phyloP scores from a whole-genome alignment of 2,329 filamentous ascomycete genomes.

The Penicillium sp. region DNA sequence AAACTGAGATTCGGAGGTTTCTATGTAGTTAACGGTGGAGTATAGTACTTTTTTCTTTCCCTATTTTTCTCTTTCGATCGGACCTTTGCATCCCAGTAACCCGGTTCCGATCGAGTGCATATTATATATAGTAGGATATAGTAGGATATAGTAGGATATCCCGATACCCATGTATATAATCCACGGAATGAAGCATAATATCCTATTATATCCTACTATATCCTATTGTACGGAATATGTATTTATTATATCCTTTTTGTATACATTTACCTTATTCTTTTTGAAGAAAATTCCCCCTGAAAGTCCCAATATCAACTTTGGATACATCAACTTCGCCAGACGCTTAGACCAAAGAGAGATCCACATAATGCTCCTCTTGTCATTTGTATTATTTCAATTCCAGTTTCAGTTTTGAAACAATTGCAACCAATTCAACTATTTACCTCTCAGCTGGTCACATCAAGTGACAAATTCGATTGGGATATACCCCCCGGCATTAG shows the following conservation, averaged over 20 bases:
- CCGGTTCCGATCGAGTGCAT: constrained; percentile 14
- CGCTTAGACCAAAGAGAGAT: background rate
- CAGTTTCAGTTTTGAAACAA: background rate
- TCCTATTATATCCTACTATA: background rate
- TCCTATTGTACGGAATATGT: background rate
- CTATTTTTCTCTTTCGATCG: background rate
- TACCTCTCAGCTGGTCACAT: background rate
- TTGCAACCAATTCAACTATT: background rate
- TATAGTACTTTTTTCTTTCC: background rate
- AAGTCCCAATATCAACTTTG: background rate
- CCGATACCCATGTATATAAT: background rate
- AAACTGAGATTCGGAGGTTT: background rate
- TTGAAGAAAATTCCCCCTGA: background rate
- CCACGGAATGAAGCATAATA: background rate
- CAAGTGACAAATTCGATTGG: background rate
- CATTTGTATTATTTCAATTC: background rate
- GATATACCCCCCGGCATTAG: background rate
- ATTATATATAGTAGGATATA: background rate
- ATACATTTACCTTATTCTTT: background rate
- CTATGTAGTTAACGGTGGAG: background rate
- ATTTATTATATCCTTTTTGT: background rate
- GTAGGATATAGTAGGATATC: background rate
- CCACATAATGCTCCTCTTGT: background rate
- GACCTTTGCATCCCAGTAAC: constrained; percentile 16
- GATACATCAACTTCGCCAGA: constrained; percentile 3